These are phyloP conservation scores for Aspergillus tubingensis DNA, from an alignment of 2,329 filamentous ascomycete genomes.

Conservation along the genomic window DNA sequence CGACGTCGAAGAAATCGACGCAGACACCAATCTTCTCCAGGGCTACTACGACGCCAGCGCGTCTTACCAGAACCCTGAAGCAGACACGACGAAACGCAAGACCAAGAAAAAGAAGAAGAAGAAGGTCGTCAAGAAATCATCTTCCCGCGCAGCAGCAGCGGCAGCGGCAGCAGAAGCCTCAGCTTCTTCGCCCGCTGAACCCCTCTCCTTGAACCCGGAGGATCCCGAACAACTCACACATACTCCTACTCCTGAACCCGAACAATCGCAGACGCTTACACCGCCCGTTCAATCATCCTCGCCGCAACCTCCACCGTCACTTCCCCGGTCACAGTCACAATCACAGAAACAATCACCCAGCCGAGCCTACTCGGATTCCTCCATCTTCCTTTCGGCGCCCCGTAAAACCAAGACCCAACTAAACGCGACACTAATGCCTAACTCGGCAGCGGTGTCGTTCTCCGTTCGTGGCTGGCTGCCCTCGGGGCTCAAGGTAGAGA, in stretches of 20 bases:
- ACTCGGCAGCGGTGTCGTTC: constrained; percentile 70
- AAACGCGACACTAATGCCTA: constrained; percentile 78
- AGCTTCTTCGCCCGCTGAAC: constrained; percentile 14
- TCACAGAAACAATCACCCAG: constrained; percentile 17
- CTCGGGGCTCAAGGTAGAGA: constrained; percentile 65
- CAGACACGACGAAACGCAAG: constrained; percentile 35
- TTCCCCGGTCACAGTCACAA: constrained; percentile 17
- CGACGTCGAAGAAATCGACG: constrained; percentile 35
- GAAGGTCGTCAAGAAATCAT: constrained; percentile 36
- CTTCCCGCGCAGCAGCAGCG: constrained; percentile 27
- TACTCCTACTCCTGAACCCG: constrained; percentile 8
- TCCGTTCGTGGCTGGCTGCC: constrained; percentile 65
- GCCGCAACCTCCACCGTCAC: constrained; percentile 17
- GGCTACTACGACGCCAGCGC: constrained; percentile 50
- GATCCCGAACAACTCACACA: background rate
- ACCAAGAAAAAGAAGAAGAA: constrained; percentile 41
- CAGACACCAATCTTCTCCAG: constrained; percentile 44
- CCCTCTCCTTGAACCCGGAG: background rate
- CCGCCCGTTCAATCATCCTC: constrained; percentile 12
- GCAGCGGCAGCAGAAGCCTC: constrained; percentile 5
- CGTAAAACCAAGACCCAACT: constrained; percentile 55
- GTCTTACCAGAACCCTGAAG: constrained; percentile 29
- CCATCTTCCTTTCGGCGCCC: constrained; percentile 29
- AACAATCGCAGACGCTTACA: constrained; percentile 16
- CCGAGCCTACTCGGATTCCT: constrained; percentile 6